Percentiles rank a stretch among this genome's conserved stretches.
phyloP scores from a whole-genome alignment of 2,329 filamentous ascomycete species.

The Calcarisporium arbuscula region DNA sequence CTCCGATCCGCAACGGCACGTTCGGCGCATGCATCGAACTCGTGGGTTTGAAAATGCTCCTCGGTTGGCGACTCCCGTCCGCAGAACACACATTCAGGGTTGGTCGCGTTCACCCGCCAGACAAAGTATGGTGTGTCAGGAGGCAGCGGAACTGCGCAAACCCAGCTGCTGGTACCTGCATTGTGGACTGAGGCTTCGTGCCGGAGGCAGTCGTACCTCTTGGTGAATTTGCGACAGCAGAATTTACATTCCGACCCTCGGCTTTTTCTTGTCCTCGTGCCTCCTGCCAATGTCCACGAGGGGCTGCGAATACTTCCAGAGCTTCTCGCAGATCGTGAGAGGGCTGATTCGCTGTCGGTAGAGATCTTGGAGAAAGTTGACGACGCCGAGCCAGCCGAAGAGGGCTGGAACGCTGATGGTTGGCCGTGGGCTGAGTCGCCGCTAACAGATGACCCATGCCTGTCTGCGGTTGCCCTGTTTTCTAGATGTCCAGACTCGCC shows the following conservation, averaged over 20 bases:
- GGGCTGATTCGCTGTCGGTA: slow-evolving; percentile 6
- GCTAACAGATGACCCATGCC: slow-evolving; percentile 23
- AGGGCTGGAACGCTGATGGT: slow-evolving; percentile 11
- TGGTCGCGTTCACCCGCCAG: slow-evolving; percentile 40
- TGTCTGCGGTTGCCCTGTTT: slow-evolving; percentile 15
- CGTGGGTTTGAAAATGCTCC: slow-evolving; percentile 31
- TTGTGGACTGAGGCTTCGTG: slow-evolving; percentile 47
- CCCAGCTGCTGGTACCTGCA: slow-evolving; percentile 35
- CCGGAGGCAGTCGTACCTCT: slow-evolving; percentile 35
- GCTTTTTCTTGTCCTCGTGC: slow-evolving; percentile 9
- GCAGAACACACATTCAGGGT: slow-evolving; percentile 34
- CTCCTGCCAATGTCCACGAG: slow-evolving; percentile 9
- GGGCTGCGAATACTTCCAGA: slow-evolving; percentile 3
- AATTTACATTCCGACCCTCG: slow-evolving; percentile 30
- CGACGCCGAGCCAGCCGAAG: slow-evolving; percentile 21
- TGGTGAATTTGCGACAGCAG: slow-evolving; percentile 31
- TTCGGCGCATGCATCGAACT: slow-evolving; percentile 44
- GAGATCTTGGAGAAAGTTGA: slow-evolving; percentile 21
- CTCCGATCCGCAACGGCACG: slow-evolving; percentile 34
- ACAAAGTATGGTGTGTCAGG: slow-evolving; percentile 35
- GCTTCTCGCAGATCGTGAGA: slow-evolving; percentile 5
- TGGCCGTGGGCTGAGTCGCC: slow-evolving; percentile 21
- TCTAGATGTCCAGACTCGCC: slow-evolving; percentile 9
- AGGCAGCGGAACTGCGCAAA: slow-evolving; percentile 38
- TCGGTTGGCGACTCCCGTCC: slow-evolving; percentile 25